phyloP scores from a whole-genome alignment of 2,329 filamentous ascomycete species.

The Phialocephala subalpina region DNA sequence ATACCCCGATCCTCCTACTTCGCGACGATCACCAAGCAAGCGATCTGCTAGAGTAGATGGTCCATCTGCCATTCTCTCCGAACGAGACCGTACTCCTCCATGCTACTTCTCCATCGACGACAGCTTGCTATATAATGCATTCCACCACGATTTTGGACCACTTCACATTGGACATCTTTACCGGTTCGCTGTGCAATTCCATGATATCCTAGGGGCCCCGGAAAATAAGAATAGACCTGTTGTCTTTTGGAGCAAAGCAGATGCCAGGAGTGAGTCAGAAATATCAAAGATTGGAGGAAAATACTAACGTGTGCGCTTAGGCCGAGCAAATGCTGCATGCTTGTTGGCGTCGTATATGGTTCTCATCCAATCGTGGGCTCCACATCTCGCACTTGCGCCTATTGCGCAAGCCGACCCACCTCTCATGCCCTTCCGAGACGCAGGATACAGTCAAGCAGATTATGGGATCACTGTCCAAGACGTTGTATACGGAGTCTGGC shows the following conservation, averaged over 20 bases:
- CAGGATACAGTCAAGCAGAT: conserved; percentile 97
- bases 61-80: conserved; percentile 55
- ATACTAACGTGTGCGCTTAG: conserved; percentile 50
- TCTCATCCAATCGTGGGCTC: conserved; percentile 95
- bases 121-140: conserved; percentile 93
- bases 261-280: conserved; percentile 79
- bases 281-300: conserved; percentile 32
- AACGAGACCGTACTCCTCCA: conserved; percentile 67
- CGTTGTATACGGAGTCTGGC: conserved; percentile 98
- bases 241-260: conserved; percentile 94
- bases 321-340: conserved; percentile 92
- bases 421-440: conserved; percentile 98
- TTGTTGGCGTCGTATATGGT: conserved; percentile 99
- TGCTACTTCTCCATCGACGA: conserved; percentile 98
- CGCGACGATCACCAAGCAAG: conserved; percentile 76
- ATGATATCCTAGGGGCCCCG: conserved; percentile 91
- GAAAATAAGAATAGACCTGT: conserved; percentile 90
- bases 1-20: conserved; percentile 66
- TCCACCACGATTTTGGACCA: conserved; percentile 98
- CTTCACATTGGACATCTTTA: conserved; percentile 97
- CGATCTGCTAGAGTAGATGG: conserved; percentile 72
- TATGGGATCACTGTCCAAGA: conserved; percentile 96
- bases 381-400: conserved; percentile 91
- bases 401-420: conserved; percentile 97
- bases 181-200: conserved; percentile 93